Percentiles rank a stretch among this genome's conserved stretches.
Evolutionary conservation across 805 yeast genomes (phyloP).

Genomic region (Candida awuae): DNA sequence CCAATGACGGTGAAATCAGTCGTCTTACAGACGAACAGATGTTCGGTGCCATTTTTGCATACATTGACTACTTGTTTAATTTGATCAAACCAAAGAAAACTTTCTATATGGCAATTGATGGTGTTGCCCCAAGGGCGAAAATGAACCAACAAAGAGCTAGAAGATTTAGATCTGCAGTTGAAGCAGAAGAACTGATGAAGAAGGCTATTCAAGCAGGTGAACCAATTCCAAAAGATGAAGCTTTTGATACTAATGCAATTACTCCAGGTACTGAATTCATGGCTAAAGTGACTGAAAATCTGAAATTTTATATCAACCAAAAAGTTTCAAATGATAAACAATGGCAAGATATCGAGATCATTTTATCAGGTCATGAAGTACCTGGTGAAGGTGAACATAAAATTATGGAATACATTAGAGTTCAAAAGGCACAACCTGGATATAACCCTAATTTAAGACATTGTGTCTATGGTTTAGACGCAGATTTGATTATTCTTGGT

Average conservation of each 20-base stretch:
- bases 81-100: slow-evolving; percentile 79
- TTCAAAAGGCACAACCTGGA: slow-evolving; percentile 61
- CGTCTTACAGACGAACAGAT: slow-evolving; percentile 83
- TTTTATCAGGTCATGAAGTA: slow-evolving; percentile 89
- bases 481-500: slow-evolving; percentile 91
- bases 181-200: slow-evolving; percentile 71
- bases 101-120: slow-evolving; percentile 96
- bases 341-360: slow-evolving; percentile 73
- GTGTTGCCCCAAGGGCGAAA: slow-evolving; percentile 97
- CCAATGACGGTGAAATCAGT: slow-evolving; percentile 54
- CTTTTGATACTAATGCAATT: slow-evolving; percentile 86
- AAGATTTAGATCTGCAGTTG: slow-evolving; percentile 88
- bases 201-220: slow-evolving; percentile 70
- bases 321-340: slow-evolving; percentile 79
- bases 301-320: slow-evolving; percentile 81
- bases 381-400: slow-evolving; percentile 99
- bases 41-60: slow-evolving; percentile 85
- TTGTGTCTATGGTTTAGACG: slow-evolving; percentile 93
- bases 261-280: slow-evolving; percentile 97
- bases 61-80: slow-evolving; percentile 87
- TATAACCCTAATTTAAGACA: slow-evolving; percentile 81
- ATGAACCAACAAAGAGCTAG: slow-evolving; percentile 97
- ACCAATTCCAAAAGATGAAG: slow-evolving; percentile 71
- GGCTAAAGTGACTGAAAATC: slow-evolving; percentile 75
- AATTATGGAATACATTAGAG: slow-evolving; percentile 86